A percentile compares a stretch with the other conserved stretches of the same genome.
Conservation (phyloP, 2,329 filamentous ascomycete species). For the Alternaria arbusti region DNA sequence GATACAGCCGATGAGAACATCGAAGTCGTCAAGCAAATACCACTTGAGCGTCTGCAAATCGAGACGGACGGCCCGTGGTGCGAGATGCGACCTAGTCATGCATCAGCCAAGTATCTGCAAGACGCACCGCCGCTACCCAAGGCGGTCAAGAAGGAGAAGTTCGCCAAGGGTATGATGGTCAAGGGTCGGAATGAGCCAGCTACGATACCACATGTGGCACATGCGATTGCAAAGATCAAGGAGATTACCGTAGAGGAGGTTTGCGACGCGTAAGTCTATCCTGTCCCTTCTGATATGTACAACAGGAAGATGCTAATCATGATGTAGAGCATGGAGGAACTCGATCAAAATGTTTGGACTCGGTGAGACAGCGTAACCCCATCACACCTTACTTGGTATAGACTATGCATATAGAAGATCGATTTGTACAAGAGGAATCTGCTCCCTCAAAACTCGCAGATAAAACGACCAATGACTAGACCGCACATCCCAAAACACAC, state of each 20-base stretch:
- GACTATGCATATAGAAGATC: conserved; percentile 15
- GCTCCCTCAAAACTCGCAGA: conserved; percentile 23
- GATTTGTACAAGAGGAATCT: conserved; percentile 18
- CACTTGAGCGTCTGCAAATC: conserved; percentile 81
- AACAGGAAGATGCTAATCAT: conserved; percentile 1
- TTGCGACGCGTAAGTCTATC: conserved; percentile 70
- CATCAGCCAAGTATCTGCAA: conserved; percentile 75
- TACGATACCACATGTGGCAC: conserved; percentile 84
- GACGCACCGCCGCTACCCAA: conserved; percentile 77
- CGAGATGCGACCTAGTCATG: conserved; percentile 88
- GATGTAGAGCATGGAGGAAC: conserved; percentile 45
- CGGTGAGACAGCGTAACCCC: conserved; percentile 31
- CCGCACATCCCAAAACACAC: conserved; percentile 12
- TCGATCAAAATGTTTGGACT: conserved; percentile 50
- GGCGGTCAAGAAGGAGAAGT: conserved; percentile 95
- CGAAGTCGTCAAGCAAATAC: conserved; percentile 79
- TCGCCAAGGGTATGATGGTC: conserved; percentile 84
- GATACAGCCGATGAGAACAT: conserved; percentile 68
- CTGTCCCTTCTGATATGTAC: background rate
- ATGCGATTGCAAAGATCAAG: conserved; percentile 86
- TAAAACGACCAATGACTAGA: conserved; percentile 24
- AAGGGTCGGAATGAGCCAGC: conserved; percentile 96
- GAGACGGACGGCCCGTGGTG: conserved; percentile 98
- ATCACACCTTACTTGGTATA: conserved; percentile 3
- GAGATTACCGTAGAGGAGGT: conserved; percentile 80